phyloP scores from a whole-genome alignment of 1,284 basidiomycete genomes.

The Singerocomus rubriflavus region DNA sequence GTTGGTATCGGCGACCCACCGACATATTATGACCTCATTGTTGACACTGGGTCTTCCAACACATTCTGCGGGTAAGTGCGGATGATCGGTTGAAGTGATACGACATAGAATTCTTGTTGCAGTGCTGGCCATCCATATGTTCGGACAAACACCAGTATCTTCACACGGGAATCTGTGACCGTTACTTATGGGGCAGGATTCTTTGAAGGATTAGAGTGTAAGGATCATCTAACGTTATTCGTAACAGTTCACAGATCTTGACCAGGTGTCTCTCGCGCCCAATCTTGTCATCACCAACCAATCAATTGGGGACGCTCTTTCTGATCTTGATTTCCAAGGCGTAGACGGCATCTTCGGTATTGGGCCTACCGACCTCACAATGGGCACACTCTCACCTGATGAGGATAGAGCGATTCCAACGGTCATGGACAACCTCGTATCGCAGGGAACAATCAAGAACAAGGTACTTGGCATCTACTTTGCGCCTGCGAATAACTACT shows the following conservation, averaged over 20 bases:
- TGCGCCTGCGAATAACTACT: slow-evolving; percentile 15
- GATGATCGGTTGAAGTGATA: not conserved
- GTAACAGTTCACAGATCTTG: slow-evolving; percentile 16
- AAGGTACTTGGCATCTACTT: slow-evolving; percentile 23
- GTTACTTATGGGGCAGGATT: slow-evolving; percentile 24
- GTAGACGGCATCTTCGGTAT: slow-evolving; percentile 26
- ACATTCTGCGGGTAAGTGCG: slow-evolving; percentile 31
- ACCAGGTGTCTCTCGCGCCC: slow-evolving; percentile 19
- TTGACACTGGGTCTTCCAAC: slow-evolving; percentile 36
- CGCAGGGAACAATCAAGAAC: slow-evolving; percentile 14
- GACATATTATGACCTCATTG: slow-evolving; percentile 22
- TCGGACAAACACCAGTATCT: slow-evolving; percentile 22
- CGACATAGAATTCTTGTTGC: not conserved
- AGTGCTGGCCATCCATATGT: slow-evolving; percentile 20
- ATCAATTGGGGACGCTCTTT: slow-evolving; percentile 22
- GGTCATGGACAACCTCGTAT: slow-evolving; percentile 23
- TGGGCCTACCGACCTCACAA: slow-evolving; percentile 24
- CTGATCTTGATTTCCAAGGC: slow-evolving; percentile 5
- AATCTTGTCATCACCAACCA: slow-evolving; percentile 21
- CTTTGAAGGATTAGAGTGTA: slow-evolving; percentile 28
- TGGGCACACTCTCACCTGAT: slow-evolving; percentile 6
- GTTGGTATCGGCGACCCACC: slow-evolving; percentile 26
- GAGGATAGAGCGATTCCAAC: slow-evolving; percentile 17
- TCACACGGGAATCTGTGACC: slow-evolving; percentile 23
- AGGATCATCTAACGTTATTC: not conserved